Evolutionary conservation across 257 asterid genomes (phyloP).

Genomic region (Solanum pennellii): DNA sequence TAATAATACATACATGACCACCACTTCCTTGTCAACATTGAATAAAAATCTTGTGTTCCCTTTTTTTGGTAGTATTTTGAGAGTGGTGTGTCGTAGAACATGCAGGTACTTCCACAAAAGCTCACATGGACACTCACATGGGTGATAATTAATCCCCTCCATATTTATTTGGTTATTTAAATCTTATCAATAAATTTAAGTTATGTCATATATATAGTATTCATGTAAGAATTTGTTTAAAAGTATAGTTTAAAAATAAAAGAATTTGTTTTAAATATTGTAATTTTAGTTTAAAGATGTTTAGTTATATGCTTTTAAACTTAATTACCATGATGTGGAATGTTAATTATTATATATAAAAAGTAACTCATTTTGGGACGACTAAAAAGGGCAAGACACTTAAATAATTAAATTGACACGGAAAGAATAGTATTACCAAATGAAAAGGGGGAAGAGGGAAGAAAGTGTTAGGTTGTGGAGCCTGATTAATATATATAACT

Average conservation of each 20-base stretch:
- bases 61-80: neutral
- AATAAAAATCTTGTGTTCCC: neutral
- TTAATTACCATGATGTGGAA: too few species aligned
- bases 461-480: too few species aligned
- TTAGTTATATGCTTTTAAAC: neutral
- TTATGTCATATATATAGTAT: neutral
- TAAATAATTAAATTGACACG: neutral
- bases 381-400: neutral
- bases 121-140: neutral
- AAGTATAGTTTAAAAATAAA: too few species aligned
- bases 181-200: too few species aligned
- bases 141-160: neutral
- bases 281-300: neutral
- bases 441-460: neutral
- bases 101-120: neutral
- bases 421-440: neutral
- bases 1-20: constrained; percentile 6
- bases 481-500: too few species aligned
- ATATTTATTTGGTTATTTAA: neutral
- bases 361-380: too few species aligned
- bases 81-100: neutral
- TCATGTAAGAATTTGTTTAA: neutral
- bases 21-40: constrained; percentile 14
- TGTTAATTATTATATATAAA: too few species aligned
- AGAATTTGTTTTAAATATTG: too few species aligned